These are phyloP conservation scores for Lactifluus pinguis DNA, from an alignment of 768 basidiomycete species.

Conservation along the genomic window DNA sequence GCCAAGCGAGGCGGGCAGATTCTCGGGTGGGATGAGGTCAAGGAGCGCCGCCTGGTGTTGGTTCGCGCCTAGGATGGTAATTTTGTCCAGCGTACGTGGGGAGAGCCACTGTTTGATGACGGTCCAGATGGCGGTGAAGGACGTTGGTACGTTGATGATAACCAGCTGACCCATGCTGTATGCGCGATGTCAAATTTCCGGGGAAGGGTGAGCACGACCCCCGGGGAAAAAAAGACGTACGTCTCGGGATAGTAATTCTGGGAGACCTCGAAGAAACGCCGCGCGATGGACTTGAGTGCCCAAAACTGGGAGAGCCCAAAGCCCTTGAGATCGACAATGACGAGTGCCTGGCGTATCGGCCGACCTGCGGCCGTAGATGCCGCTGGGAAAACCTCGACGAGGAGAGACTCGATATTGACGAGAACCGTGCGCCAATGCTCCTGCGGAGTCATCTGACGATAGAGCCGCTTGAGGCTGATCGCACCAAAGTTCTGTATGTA, in stretches of 20 bases:
- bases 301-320: slow-evolving; percentile 66
- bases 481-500: slow-evolving; percentile 58
- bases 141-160: slow-evolving; percentile 63
- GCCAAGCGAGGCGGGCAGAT: slow-evolving; percentile 51
- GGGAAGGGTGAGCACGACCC: not conserved
- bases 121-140: slow-evolving; percentile 66
- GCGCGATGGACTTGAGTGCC: slow-evolving; percentile 61
- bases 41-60: slow-evolving; percentile 45
- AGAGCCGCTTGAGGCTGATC: slow-evolving; percentile 48
- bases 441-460: slow-evolving; percentile 49
- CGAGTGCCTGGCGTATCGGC: slow-evolving; percentile 42
- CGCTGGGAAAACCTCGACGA: slow-evolving; percentile 60
- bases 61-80: slow-evolving; percentile 55
- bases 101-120: slow-evolving; percentile 64
- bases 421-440: slow-evolving; percentile 45
- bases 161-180: slow-evolving; percentile 62
- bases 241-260: slow-evolving; percentile 76
- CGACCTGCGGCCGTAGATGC: slow-evolving; percentile 47
- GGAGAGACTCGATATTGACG: slow-evolving; percentile 56
- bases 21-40: slow-evolving; percentile 52
- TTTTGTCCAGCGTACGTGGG: slow-evolving; percentile 60
- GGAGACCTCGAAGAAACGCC: slow-evolving; percentile 59
- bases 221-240: slow-evolving; percentile 31
- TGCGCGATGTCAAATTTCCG: too few species aligned
- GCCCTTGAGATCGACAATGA: slow-evolving; percentile 62